These are phyloP conservation scores for Malassezia equina DNA, from an alignment of 1,284 basidiomycete genomes.

Conservation along the genomic window DNA sequence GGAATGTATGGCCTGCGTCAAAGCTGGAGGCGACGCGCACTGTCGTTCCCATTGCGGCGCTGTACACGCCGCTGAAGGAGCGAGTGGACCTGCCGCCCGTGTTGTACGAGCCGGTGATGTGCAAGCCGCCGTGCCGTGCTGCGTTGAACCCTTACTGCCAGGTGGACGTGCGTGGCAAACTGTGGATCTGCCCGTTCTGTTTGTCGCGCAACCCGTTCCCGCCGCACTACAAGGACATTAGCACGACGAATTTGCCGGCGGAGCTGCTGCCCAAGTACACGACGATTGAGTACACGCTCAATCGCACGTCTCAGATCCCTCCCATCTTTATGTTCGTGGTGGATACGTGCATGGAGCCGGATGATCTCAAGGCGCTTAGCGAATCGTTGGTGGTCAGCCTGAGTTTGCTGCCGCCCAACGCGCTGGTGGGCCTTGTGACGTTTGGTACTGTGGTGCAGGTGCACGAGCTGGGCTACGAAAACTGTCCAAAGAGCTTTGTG, in stretches of 20 bases:
- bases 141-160: constrained; percentile 97
- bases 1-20: constrained; percentile 98
- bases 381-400: constrained; percentile 87
- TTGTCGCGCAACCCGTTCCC: constrained; percentile 92
- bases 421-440: constrained; percentile 88
- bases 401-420: constrained; percentile 81
- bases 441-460: constrained; percentile 98
- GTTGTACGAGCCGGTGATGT: constrained; percentile 93
- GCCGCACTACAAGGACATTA: constrained; percentile 97
- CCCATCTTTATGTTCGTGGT: constrained; percentile 95
- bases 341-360: constrained; percentile 91
- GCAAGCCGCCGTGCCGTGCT: constrained; percentile 92
- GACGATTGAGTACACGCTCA: constrained; percentile 95
- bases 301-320: constrained; percentile 78
- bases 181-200: constrained; percentile 99
- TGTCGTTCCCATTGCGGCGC: constrained; percentile 89
- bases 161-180: constrained; percentile 93
- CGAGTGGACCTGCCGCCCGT: constrained; percentile 91
- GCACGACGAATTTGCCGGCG: constrained; percentile 87
- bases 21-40: constrained; percentile 94
- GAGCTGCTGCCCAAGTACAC: constrained; percentile 96
- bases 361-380: constrained; percentile 85
- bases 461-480: constrained; percentile 90
- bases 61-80: constrained; percentile 94
- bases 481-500: constrained; percentile 95